These are phyloP conservation scores for Saccharomyces jurei DNA, from an alignment of 805 yeast genomes.

Conservation along the genomic window DNA sequence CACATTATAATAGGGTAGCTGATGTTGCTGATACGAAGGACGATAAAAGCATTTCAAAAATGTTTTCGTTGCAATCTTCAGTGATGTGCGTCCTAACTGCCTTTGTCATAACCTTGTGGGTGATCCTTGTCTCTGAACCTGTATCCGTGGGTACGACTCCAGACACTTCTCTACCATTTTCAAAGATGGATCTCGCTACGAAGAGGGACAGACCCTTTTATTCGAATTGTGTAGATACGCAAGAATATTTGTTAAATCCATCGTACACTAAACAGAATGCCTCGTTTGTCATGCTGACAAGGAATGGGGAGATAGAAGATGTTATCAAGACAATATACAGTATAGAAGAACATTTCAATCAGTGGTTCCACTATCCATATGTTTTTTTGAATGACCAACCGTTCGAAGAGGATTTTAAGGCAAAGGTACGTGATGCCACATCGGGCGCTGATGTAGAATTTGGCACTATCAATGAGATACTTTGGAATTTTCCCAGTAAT, in stretches of 20 bases:
- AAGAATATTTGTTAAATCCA: constrained; percentile 23
- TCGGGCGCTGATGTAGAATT: constrained; percentile 60
- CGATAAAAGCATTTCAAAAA: not conserved
- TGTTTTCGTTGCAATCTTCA: constrained; percentile 2
- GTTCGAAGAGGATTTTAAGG: constrained; percentile 58
- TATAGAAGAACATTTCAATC: constrained; percentile 81
- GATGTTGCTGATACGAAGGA: not conserved
- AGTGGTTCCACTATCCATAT: constrained; percentile 92
- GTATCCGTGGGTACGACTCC: not conserved
- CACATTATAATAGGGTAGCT: not conserved
- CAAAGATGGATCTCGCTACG: constrained; percentile 14
- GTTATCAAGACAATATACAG: constrained; percentile 65
- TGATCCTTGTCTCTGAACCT: constrained; percentile 1
- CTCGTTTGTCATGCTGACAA: constrained; percentile 71
- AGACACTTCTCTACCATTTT: constrained; percentile 3
- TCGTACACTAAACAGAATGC: constrained; percentile 58
- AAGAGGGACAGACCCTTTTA: constrained; percentile 40
- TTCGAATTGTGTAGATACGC: constrained; percentile 49
- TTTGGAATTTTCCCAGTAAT: constrained; percentile 64
- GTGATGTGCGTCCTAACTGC: constrained; percentile 2
- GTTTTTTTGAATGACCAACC: constrained; percentile 77
- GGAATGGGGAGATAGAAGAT: constrained; percentile 74
- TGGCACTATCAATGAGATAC: constrained; percentile 49
- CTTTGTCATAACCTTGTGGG: constrained; percentile 2
- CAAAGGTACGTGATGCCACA: constrained; percentile 43